Evolutionary conservation across 306 rosid species (phyloP), one percentile per base, ranked within the genome.

Genomic region (Mimosa bimucronata): DNA sequence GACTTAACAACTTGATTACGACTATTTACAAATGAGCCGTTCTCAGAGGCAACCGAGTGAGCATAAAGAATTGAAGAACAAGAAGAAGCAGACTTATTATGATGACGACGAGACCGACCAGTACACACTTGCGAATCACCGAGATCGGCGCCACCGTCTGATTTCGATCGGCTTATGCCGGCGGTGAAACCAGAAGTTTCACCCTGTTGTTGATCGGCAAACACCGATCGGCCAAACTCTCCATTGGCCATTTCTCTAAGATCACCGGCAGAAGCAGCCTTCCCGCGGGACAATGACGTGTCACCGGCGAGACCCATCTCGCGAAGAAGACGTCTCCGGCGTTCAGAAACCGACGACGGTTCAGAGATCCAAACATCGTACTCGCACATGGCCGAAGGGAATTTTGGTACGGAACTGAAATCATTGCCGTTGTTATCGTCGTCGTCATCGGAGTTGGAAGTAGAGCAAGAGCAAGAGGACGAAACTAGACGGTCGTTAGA

Each of bases 291-390:
- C 26, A 93, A 83, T 1, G 97, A 77, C 15, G 87, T 87, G 88
- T 91, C 94, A 25, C 81, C 71, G 71, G 89, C 83, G 52, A 95
- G 96, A 18, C 99, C 98, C 84, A 95, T 79, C 61, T 92, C 86
- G 6, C 86, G 89, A 60, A 95, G 91, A 16, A 95, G 97, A 9
- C 91, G 88, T 2, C 74, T 62, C 15, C 99, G 96, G 75, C 99
- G 99, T 77, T 95, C 99, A 23, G 92, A 89, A 40, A 95, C 89
- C 42, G 99, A 93, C 42, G 93, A 88, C 1, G 98, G 98, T 77
- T 93, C 93, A 80, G 98, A 90, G 96, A 90, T 91, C 99, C 99
- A 95, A 25, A 95, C 68, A 38, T 93, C 98, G 86, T 93, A 95
- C 64, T 89, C 85, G 88, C 83, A 76, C 29, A 81, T 82, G 30